Conservation (phyloP, 495 filamentous ascomycete genomes). For the Trichoderma parareesei region DNA sequence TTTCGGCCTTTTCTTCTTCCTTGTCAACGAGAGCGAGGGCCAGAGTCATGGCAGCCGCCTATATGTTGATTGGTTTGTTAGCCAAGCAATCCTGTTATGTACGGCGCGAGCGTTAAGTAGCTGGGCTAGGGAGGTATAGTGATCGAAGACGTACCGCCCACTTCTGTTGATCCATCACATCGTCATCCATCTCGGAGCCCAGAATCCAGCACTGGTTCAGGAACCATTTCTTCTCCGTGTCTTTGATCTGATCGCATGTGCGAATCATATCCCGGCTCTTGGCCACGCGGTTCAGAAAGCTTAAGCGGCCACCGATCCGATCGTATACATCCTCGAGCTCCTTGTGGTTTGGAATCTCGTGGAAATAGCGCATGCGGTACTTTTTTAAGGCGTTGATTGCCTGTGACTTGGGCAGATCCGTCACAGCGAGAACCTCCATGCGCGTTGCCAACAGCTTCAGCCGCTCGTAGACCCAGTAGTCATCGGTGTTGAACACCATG, state of each 20-base stretch:
- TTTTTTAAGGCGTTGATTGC: constrained; percentile 67
- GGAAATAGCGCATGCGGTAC: constrained; percentile 64
- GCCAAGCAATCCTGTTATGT: not conserved
- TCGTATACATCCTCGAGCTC: constrained; percentile 72
- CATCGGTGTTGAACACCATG: constrained; percentile 85
- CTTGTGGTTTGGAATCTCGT: constrained; percentile 44
- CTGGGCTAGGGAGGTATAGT: not conserved
- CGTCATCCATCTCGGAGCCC: constrained; percentile 90
- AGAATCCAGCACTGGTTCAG: constrained; percentile 93
- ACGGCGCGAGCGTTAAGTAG: not conserved
- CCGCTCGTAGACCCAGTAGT: constrained; percentile 96
- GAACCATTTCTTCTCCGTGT: constrained; percentile 86
- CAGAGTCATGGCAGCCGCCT: constrained; percentile 89
- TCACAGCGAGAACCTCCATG: constrained; percentile 80
- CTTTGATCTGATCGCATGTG: constrained; percentile 71
- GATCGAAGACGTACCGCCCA: constrained; percentile 55
- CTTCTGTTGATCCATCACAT: constrained; percentile 99
- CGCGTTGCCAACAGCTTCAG: constrained; percentile 83
- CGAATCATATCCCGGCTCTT: constrained; percentile 66
- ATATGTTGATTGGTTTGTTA: not conserved
- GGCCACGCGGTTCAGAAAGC: constrained; percentile 79
- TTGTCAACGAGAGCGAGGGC: constrained; percentile 81
- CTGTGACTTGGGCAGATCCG: constrained; percentile 67
- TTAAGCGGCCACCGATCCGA: constrained; percentile 75
- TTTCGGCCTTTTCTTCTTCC: constrained; percentile 57